A percentile compares a stretch with the other conserved stretches of the same genome.
Evolutionary conservation across 1,284 basidiomycete genomes (phyloP).

Genomic region (Boletus nobilissimus): DNA sequence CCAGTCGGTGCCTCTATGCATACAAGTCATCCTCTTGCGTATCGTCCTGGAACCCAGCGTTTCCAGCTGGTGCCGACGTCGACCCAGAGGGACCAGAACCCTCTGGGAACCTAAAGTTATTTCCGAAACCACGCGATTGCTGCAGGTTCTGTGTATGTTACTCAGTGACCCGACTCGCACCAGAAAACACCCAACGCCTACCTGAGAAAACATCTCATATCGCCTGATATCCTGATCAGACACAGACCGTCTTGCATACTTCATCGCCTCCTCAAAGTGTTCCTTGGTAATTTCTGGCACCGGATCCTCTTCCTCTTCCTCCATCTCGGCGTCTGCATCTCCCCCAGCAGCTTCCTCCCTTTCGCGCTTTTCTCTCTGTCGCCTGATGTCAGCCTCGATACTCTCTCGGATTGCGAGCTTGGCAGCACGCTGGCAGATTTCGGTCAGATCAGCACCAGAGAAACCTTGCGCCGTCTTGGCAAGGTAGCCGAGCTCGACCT

Average conservation of each 20-base stretch:
- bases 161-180: neutral
- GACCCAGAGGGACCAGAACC: conserved; percentile 59
- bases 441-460: conserved; percentile 99
- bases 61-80: conserved; percentile 65
- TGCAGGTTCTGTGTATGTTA: conserved; percentile 74
- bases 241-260: conserved; percentile 90
- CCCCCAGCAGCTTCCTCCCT: conserved; percentile 70
- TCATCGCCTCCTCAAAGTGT: conserved; percentile 99
- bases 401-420: conserved; percentile 96
- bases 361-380: conserved; percentile 82
- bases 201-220: conserved; percentile 91
- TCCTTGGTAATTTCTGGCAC: conserved; percentile 96
- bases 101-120: conserved; percentile 98
- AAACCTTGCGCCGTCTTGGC: conserved; percentile 96
- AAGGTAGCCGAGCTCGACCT: conserved; percentile 89
- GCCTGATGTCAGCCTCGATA: conserved; percentile 92
- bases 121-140: conserved; percentile 88
- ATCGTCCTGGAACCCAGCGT: conserved; percentile 84
- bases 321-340: conserved; percentile 77
- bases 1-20: conserved; percentile 57
- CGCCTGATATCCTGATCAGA: conserved; percentile 95
- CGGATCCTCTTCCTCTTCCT: conserved; percentile 87
- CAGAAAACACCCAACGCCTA: conserved; percentile 42
- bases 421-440: conserved; percentile 97
- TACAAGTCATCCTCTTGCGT: conserved; percentile 90